Base-by-base conservation (phyloP, 2,329 filamentous ascomycete genomes). In the Sporothrix brunneoviolacea region DNA sequence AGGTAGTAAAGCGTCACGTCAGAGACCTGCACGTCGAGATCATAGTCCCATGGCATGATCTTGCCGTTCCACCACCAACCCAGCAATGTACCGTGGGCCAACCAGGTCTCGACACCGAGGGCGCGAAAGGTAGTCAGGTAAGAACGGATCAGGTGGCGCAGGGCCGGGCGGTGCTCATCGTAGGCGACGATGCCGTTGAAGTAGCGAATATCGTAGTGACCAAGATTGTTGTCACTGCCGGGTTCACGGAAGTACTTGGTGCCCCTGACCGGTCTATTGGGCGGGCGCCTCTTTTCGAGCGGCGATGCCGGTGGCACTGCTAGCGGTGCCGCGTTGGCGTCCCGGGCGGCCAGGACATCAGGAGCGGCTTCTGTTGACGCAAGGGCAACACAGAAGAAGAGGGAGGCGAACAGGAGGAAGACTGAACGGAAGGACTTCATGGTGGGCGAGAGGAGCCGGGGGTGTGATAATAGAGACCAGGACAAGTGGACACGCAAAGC, bases 31-130 rank as follows among this genome's bases (percentile, higher is more conserved):
- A 87, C 86, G 65, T 94, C 88, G 40, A 93, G 72, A 65, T 94
- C 88, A 71, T 82, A 86, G 65, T 93, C 88, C 87, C 87, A 91
- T 1, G 87, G 86, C 70, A 91, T 80, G 62, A 88, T 82, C 67
- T 80, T 69, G 37, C 73, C 77, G 63, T 89, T 91, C 88, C 88
- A 94, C 86, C 86, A 93, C 88, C 88, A 94, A 12, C 88, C 88
- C 19, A 94, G 71, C 44, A 93, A 69, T 4, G 88, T 90, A 43
- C 88, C 88, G 65, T 94, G 88, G 35, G 88, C 88, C 53, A 94
- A 80, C 88, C 88, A 93, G 0, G 88, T 91, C 67, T 91, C 86
- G 55, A 89, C 68, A 7, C 80, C 78, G 48, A 83, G 72, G 16
- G 77, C 71, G 39, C 73, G 70, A 65, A 87, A 84, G 50, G 79